phyloP scores from a whole-genome alignment of 148 eudicot genomes.

The Tetragonia tetragonoides region DNA sequence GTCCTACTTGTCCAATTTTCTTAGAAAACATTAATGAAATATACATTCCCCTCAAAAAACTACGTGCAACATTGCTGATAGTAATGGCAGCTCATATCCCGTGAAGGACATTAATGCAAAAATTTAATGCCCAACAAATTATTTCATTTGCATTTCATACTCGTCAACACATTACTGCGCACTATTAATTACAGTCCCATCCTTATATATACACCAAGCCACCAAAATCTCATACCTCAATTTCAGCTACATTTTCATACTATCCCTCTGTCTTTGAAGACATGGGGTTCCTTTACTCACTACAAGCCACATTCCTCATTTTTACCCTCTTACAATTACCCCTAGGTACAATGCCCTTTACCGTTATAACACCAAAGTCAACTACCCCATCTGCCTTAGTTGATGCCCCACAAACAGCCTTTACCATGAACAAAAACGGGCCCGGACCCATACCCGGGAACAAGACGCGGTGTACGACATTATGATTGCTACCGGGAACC shows the following conservation, averaged over 20 bases:
- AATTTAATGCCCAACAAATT: constrained; percentile 17
- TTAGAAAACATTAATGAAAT: too few species aligned
- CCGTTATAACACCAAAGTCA: constrained; percentile 62
- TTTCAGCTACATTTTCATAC: background rate
- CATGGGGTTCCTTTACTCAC: constrained; percentile 28
- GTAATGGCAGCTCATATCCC: constrained; percentile 30
- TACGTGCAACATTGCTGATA: too few species aligned
- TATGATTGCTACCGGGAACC: constrained; percentile 86
- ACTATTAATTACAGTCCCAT: constrained; percentile 5
- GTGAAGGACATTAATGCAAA: constrained; percentile 58
- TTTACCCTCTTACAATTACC: constrained; percentile 31
- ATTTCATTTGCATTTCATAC: constrained; percentile 43
- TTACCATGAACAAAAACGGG: constrained; percentile 51
- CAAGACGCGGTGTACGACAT: constrained; percentile 86
- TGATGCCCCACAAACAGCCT: constrained; percentile 68
- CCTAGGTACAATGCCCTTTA: constrained; percentile 38
- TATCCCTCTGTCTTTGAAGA: background rate
- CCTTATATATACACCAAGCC: constrained; percentile 12
- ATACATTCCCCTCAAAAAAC: too few species aligned
- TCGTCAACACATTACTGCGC: constrained; percentile 56
- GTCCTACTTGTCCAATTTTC: too few species aligned
- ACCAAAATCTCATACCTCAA: background rate
- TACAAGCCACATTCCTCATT: constrained; percentile 22
- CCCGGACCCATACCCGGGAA: constrained; percentile 59
- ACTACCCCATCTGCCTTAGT: constrained; percentile 55